These are phyloP conservation scores for Phytophthora lateralis DNA, from an alignment of 352 stramenopile species.

Conservation along the genomic window DNA sequence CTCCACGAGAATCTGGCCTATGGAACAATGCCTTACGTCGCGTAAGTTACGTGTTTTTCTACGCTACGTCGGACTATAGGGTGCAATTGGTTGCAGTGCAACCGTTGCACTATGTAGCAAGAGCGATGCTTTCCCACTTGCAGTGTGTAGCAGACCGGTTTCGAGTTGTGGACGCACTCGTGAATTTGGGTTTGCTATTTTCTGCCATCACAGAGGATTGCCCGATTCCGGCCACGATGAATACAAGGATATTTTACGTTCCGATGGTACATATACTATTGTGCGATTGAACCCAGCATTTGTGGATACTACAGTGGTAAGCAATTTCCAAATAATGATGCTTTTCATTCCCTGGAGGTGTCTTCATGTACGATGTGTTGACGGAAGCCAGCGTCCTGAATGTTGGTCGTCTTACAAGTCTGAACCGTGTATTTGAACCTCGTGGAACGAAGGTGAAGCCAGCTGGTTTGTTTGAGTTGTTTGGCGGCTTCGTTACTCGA, in stretches of 20 bases:
- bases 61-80: constrained; percentile 12
- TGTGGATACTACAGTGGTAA: no score
- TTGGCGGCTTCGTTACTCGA: constrained; percentile 16
- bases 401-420: constrained; percentile 6
- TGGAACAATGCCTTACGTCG: constrained; percentile 17
- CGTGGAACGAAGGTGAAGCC: constrained; percentile 15
- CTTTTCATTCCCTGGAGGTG: not conserved
- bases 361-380: not conserved
- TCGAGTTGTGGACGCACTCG: constrained; percentile 10
- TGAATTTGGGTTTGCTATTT: constrained; percentile 14
- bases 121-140: not conserved
- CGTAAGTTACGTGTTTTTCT: constrained; percentile 14
- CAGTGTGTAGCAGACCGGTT: not conserved
- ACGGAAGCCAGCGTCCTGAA: constrained; percentile 5
- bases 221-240: constrained; percentile 1
- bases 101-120: no score
- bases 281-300: not conserved
- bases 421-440: constrained; percentile 15
- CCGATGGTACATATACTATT: not conserved
- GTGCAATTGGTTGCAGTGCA: constrained; percentile 10
- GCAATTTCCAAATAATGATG: not conserved
- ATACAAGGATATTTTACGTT: not conserved
- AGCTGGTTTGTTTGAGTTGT: constrained; percentile 13
- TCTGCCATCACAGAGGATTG: constrained; percentile 2
- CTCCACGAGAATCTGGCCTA: not conserved